Evolutionary conservation across 352 stramenopile genomes (phyloP), one percentile per base, ranked within the genome.

Genomic region (Phytophthora capsici): DNA sequence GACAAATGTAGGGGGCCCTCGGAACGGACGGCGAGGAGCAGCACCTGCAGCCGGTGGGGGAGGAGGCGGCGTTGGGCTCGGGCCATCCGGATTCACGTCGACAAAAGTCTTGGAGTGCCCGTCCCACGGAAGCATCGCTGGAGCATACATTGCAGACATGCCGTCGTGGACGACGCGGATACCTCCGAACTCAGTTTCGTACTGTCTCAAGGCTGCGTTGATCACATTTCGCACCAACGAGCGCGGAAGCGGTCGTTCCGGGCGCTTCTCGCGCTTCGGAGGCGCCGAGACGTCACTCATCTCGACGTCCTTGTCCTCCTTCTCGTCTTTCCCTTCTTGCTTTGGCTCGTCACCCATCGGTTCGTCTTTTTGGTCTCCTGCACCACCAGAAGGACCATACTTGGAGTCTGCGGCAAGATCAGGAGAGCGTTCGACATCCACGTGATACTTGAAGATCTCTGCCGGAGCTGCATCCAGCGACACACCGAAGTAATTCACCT

Each of bases 401-500:
- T 80, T 86, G 13, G 57, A 55, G 47, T 78, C 65, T n/a, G 54
- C 57, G 4, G 34, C 49, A 17, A 70, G 52, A 20, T 82, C 78
- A 22, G 75, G 67, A 16, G 77, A 79, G 9, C 78, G 79, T 26
- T 83, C 72, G 5, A 94, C 82, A 4, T 78, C 55, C 22, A 90
- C 78, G 55, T 91, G 81, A 51, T 94, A 94, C 57, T 92, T 91
- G 61, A 88, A 90, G 32, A 92, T 76, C 48, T 94, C 83, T 0
- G 50, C 19, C 8, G 69, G 64, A 3, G 40, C 69, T 16, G 62
- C 54, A 36, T 91, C 76, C 6, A 94, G 34, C n/a, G 72, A 75
- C 8, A 94, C 48, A 13, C 56, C 62, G 44, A 91, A 92, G 66
- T 89, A 89, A 50, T 94, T 94, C 4, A 88, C 74, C 6, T 73